Evolutionary conservation across 441 rosid species (phyloP).

Genomic region (Melastoma candidum): DNA sequence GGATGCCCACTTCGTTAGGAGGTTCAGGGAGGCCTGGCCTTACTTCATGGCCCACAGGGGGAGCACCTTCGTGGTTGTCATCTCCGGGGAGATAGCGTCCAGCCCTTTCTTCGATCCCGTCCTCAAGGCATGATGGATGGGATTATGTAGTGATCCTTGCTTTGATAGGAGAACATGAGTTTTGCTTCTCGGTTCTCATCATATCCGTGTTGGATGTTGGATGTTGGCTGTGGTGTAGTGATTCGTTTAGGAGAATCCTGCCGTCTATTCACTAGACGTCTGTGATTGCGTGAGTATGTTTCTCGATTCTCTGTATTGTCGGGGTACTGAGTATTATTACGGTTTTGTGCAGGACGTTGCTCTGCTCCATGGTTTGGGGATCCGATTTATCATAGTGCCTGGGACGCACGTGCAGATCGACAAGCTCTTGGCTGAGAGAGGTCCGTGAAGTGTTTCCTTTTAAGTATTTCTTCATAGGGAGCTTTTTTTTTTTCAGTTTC

Average conservation of each 20-base stretch:
- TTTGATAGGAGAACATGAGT: too few relatives aligned
- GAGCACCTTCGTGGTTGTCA: constrained; percentile 60
- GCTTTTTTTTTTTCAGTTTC: constrained; percentile 1
- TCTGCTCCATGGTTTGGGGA: constrained; percentile 85
- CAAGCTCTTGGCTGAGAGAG: constrained; percentile 71
- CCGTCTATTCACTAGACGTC: too few relatives aligned
- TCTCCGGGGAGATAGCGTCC: constrained; percentile 63
- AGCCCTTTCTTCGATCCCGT: constrained; percentile 59
- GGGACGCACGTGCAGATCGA: constrained; percentile 90
- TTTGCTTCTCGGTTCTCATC: too few relatives aligned
- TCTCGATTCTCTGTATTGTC: not conserved
- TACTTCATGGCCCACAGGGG: constrained; percentile 81
- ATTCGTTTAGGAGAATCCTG: too few relatives aligned
- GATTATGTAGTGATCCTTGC: not conserved
- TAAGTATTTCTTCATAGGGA: not conserved
- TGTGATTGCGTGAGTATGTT: not conserved
- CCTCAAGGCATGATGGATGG: constrained; percentile 42
- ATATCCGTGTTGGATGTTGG: not conserved
- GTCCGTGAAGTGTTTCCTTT: constrained; percentile 21
- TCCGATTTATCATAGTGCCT: constrained; percentile 76
- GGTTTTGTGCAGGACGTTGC: constrained; percentile 72
- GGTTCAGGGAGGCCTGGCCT: constrained; percentile 97
- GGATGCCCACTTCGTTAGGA: constrained; percentile 63
- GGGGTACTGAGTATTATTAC: not conserved
- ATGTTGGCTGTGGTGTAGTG: not conserved